Conservation (phyloP, 768 basidiomycete genomes). For the Wakefieldia striispora region DNA sequence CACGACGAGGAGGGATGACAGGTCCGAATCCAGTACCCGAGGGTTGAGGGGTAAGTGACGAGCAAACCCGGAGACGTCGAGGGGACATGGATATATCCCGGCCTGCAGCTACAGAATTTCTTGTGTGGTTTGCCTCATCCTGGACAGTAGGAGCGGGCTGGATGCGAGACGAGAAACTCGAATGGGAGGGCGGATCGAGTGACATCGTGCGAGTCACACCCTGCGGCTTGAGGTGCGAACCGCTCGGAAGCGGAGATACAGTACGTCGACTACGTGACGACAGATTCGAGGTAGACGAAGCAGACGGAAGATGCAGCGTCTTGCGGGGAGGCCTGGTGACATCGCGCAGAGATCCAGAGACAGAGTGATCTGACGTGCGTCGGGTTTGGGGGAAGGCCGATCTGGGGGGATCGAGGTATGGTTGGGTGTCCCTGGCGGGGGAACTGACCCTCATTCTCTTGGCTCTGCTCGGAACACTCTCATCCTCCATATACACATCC, state of each 20-base stretch:
- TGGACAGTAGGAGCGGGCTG: slow-evolving; percentile 35
- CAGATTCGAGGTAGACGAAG: slow-evolving; percentile 28
- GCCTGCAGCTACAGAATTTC: slow-evolving; percentile 23
- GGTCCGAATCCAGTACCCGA: slow-evolving; percentile 43
- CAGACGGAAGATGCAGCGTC: slow-evolving; percentile 30
- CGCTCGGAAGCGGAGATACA: slow-evolving; percentile 39
- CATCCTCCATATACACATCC: slow-evolving; percentile 30
- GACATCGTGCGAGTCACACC: slow-evolving; percentile 62
- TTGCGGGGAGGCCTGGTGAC: slow-evolving; percentile 29
- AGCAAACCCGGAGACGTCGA: slow-evolving; percentile 52
- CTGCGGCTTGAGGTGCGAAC: slow-evolving; percentile 34
- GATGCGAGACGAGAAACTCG: slow-evolving; percentile 22
- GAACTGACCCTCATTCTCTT: slow-evolving; percentile 58
- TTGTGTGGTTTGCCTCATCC: slow-evolving; percentile 24
- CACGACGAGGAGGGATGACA: slow-evolving; percentile 34
- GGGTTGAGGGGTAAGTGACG: slow-evolving; percentile 71
- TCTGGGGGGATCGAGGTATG: slow-evolving; percentile 56
- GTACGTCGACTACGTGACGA: slow-evolving; percentile 39
- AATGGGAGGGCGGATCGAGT: slow-evolving; percentile 56
- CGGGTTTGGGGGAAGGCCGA: slow-evolving; percentile 38
- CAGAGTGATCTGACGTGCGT: slow-evolving; percentile 15
- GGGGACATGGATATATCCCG: slow-evolving; percentile 48
- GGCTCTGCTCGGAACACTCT: slow-evolving; percentile 31
- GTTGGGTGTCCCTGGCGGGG: slow-evolving; percentile 40
- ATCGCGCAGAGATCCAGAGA: slow-evolving; percentile 22